Percentiles rank a stretch among this genome's conserved stretches.
Conservation (phyloP, 2,329 filamentous ascomycete genomes). For the Penicillium sclerotiorum region DNA sequence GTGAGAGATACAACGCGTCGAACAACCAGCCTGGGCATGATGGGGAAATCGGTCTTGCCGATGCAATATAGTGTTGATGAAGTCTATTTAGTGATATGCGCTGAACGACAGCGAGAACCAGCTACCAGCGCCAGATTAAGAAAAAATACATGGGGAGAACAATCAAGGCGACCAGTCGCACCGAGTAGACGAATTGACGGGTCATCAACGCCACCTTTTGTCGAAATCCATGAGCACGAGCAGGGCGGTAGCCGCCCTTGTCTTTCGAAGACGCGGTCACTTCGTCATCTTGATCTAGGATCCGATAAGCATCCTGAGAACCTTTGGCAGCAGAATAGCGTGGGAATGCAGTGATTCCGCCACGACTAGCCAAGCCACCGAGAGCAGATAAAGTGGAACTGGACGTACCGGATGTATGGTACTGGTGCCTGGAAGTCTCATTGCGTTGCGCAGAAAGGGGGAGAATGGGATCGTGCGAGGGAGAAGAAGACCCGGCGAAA, state of each 20-base stretch:
- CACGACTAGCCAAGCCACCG: conserved; percentile 32
- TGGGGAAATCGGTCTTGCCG: background rate
- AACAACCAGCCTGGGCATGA: no score
- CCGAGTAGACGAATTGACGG: conserved; percentile 63
- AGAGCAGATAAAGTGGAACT: conserved; percentile 33
- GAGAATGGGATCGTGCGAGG: conserved; percentile 26
- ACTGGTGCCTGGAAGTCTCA: conserved; percentile 23
- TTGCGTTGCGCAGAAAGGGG: conserved; percentile 33
- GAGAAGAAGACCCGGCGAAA: conserved; percentile 13
- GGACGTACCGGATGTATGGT: conserved; percentile 35
- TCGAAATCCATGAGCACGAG: conserved; percentile 30
- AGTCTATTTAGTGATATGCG: conserved; percentile 12
- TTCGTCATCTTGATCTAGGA: conserved; percentile 25
- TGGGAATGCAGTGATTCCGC: conserved; percentile 24
- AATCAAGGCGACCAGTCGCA: conserved; percentile 66
- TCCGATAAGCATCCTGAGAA: conserved; percentile 26
- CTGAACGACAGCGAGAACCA: conserved; percentile 21
- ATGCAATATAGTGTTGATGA: background rate
- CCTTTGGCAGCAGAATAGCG: conserved; percentile 20
- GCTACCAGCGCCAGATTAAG: conserved; percentile 65
- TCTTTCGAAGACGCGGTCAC: conserved; percentile 29
- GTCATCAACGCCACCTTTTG: conserved; percentile 47
- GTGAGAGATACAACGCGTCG: no score
- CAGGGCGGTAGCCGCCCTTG: conserved; percentile 27
- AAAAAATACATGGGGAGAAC: conserved; percentile 67